Conservation (phyloP, 2,329 filamentous ascomycete species). For the Paramyrothecium sp. region DNA sequence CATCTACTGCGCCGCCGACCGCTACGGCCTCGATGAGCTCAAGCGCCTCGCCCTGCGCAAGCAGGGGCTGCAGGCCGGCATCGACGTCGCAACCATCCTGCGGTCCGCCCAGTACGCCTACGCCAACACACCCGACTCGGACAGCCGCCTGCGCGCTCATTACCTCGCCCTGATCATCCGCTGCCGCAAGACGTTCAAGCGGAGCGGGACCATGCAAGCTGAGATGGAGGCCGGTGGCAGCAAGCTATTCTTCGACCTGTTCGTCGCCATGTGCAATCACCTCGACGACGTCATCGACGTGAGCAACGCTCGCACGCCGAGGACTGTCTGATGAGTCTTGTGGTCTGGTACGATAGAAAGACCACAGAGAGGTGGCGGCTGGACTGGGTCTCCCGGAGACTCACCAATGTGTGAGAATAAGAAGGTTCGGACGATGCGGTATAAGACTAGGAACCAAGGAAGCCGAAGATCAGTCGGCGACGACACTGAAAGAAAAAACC, state of each 20-base stretch:
- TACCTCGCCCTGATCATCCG: conserved; percentile 97
- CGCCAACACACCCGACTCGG: conserved; percentile 88
- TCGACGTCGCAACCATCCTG: conserved; percentile 88
- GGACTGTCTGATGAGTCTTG: conserved; percentile 47
- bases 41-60: conserved; percentile 90
- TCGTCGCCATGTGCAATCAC: conserved; percentile 97
- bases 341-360: conserved; percentile 3
- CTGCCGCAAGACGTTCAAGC: conserved; percentile 96
- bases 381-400: conserved; percentile 12
- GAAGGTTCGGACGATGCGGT: background rate
- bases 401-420: conserved; percentile 18
- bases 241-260: conserved; percentile 97
- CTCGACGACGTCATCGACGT: conserved; percentile 93
- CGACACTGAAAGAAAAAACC: conserved; percentile 9
- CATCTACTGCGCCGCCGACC: conserved; percentile 89
- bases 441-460: conserved; percentile 13
- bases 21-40: conserved; percentile 88
- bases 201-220: conserved; percentile 97
- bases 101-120: conserved; percentile 93
- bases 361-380: conserved; percentile 5
- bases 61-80: conserved; percentile 89
- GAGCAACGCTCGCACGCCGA: conserved; percentile 64
- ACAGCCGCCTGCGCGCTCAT: conserved; percentile 90
- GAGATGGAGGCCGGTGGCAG: conserved; percentile 92
- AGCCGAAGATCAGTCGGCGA: background rate